A percentile compares a stretch with the other conserved stretches of the same genome.
Evolutionary conservation across 108 stramenopile genomes (phyloP).

Genomic region (Cyclotella cryptica): DNA sequence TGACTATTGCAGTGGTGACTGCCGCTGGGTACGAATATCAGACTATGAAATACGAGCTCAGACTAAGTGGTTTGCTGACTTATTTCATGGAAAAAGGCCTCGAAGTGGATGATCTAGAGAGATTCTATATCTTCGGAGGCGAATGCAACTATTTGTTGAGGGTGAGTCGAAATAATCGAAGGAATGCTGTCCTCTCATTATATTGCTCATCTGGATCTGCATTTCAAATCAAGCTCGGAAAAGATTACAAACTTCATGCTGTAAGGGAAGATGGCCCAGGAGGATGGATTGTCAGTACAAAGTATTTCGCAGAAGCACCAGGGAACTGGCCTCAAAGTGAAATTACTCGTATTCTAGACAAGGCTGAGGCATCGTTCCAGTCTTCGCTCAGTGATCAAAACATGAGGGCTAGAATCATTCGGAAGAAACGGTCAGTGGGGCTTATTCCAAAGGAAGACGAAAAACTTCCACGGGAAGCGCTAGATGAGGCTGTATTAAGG

Average conservation of each 20-base stretch:
- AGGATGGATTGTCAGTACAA: conserved; percentile 87
- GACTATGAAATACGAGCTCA: conserved; percentile 83
- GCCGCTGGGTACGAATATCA: conserved; percentile 96
- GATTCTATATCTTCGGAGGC: conserved; percentile 94
- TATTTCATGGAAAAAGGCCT: conserved; percentile 75
- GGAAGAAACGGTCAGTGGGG: conserved; percentile 90
- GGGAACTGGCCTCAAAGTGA: conserved; percentile 85
- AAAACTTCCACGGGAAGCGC: conserved; percentile 79
- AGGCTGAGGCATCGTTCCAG: conserved; percentile 66
- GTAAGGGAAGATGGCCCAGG: conserved; percentile 83
- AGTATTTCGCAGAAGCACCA: conserved; percentile 69
- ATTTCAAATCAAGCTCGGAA: conserved; percentile 53
- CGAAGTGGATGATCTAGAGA: conserved; percentile 68
- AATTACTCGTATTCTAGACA: conserved; percentile 73
- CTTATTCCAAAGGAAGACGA: conserved; percentile 70
- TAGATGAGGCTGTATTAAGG: conserved; percentile 90
- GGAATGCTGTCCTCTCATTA: background rate
- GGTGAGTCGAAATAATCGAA: conserved; percentile 21
- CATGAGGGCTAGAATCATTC: conserved; percentile 77
- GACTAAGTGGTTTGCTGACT: conserved; percentile 81
- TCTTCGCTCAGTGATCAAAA: conserved; percentile 68
- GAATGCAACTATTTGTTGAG: conserved; percentile 92
- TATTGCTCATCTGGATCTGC: too few relatives aligned
- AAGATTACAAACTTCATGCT: conserved; percentile 78
- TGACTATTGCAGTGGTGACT: conserved; percentile 91